Evolutionary conservation across 306 rosid genomes (phyloP), one percentile per base, ranked within the genome.

Genomic region (Dicorynia guianensis): DNA sequence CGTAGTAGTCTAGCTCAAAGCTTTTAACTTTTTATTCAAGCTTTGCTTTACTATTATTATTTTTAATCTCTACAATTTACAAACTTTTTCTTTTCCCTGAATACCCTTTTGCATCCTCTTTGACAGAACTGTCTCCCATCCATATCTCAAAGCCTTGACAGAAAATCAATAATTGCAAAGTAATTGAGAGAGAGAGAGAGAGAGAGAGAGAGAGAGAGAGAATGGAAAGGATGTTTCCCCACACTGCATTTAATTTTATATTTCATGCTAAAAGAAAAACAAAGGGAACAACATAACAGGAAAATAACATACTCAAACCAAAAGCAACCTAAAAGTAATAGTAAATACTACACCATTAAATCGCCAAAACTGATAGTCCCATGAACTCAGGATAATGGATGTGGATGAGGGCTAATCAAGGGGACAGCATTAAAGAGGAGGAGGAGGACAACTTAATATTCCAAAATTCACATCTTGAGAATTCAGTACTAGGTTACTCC

Each of bases 101-200:
- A 12, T 10, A 40, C 50, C 35, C 5, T 13, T 20, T 20, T 44
- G 54, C 40, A 44, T 25, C 30, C 43, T 19, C 19, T 1, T 7
- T 19, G 30, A 20, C 30, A 64, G 38, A 5, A 40, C 36, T 30
- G 25, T 19, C 53, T 11, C 69, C 53, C 69, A 64, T 14, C 54
- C 53, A 7, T 20, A 4, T 65, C 48, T 44, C 70, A 65, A 63
- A 63, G 19, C 70, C 70, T 44, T 20, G 19, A 43, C 36, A 40
- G 11, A 10, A 52, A 2, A 8, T 18, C 6, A 33, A 58, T 8
- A 35, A 3, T 3, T 6, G 4, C 8, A 33, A 11, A 38, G 38
- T 20, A 15, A 14, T 12, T 40, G 5, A 40, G 2, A 54, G 19
- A 12, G 8, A 7, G 19, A 34, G 6, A 12, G 8, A n/a, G n/a